A percentile compares a stretch with the other conserved stretches of the same genome.
phyloP scores from a whole-genome alignment of 2,329 filamentous ascomycete genomes.

The Scytalidium sp. region DNA sequence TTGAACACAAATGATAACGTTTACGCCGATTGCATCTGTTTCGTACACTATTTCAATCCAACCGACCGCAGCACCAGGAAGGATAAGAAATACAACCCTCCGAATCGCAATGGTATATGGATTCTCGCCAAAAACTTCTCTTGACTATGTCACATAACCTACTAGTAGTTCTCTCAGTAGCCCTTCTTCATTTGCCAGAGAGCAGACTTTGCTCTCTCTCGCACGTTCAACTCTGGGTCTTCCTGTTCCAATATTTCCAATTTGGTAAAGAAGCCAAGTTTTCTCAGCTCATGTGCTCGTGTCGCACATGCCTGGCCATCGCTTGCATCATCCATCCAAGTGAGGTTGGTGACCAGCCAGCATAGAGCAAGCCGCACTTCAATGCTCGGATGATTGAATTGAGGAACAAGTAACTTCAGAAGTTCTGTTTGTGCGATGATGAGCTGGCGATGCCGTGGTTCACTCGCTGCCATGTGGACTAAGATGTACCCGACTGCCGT shows the following conservation, averaged over 20 bases:
- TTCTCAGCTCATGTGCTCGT: slow-evolving; percentile 66
- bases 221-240: slow-evolving; percentile 77
- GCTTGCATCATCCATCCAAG: slow-evolving; percentile 72
- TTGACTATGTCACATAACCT: too few relatives aligned
- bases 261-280: slow-evolving; percentile 67
- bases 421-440: slow-evolving; percentile 75
- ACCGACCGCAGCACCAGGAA: too few relatives aligned
- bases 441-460: slow-evolving; percentile 72
- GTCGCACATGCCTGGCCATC: slow-evolving; percentile 64
- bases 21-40: too few relatives aligned
- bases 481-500: slow-evolving; percentile 77
- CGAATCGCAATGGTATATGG: too few relatives aligned
- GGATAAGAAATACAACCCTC: too few relatives aligned
- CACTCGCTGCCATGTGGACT: slow-evolving; percentile 82
- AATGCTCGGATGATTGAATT: slow-evolving; percentile 70
- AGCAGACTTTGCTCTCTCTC: slow-evolving; percentile 80
- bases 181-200: slow-evolving; percentile 61
- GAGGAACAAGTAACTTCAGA: slow-evolving; percentile 67
- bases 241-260: slow-evolving; percentile 56
- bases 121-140: too few relatives aligned
- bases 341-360: slow-evolving; percentile 82
- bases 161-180: slow-evolving; percentile 27
- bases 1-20: too few relatives aligned
- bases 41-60: too few relatives aligned
- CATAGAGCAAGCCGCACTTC: slow-evolving; percentile 77